phyloP scores from a whole-genome alignment of 148 eudicot species.

The Heliosperma pusillum region DNA sequence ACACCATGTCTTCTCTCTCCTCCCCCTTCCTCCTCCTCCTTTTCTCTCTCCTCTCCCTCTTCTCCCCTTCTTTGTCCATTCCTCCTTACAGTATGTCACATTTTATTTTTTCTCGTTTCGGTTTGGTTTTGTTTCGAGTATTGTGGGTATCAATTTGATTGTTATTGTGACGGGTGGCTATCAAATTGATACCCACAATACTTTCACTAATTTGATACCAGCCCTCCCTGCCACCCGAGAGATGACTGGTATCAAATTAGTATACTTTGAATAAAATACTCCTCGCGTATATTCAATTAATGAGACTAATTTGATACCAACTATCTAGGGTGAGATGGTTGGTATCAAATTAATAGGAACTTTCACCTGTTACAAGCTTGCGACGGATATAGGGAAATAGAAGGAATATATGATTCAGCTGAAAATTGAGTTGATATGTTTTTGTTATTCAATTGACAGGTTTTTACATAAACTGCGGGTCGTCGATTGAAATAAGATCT shows the following conservation, averaged over 20 bases:
- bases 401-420: background rate
- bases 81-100: constrained; percentile 47
- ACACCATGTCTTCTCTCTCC: constrained; percentile 29
- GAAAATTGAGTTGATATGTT: background rate
- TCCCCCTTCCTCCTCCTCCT: constrained; percentile 27
- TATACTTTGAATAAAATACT: too few relatives aligned
- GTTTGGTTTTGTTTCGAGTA: background rate
- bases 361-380: too few relatives aligned
- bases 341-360: too few relatives aligned
- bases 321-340: background rate
- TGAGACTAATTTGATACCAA: background rate
- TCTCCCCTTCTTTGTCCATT: constrained; percentile 45
- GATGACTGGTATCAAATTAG: background rate
- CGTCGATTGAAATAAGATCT: constrained; percentile 23
- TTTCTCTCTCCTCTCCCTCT: constrained; percentile 11
- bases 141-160: background rate
- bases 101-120: background rate
- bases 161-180: background rate
- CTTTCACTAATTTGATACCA: background rate
- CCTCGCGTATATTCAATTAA: too few relatives aligned
- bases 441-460: constrained; percentile 26
- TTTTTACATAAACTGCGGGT: constrained; percentile 67
- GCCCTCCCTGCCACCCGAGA: background rate
- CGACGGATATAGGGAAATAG: too few relatives aligned
- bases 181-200: background rate